Base-by-base conservation (phyloP, 208 protist genomes). In the Blechomonas ayalai region DNA sequence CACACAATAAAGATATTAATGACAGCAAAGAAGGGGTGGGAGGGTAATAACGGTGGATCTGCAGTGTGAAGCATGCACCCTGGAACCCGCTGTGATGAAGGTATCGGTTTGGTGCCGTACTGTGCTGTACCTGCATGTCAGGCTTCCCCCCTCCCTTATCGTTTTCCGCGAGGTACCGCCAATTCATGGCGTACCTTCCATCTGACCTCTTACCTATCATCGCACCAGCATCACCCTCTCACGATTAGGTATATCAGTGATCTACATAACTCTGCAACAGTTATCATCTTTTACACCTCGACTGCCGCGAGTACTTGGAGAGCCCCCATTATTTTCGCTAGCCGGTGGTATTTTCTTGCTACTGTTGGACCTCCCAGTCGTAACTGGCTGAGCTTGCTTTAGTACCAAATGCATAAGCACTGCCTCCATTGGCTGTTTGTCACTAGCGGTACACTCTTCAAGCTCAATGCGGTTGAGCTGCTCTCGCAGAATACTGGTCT, bases 341-440 rank as follows among this genome's bases (percentile, higher is more conserved):
- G 1, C 34, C 13, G 45, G 6, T 12, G n/a, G n/a, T 52, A 0
- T 29, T 28, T 29, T 61, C 52, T 28, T 59, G 52, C 45, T 60
- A 59, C 23, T 53, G 65, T 3, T 37, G 2, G 12, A 10, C 10
- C 26, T 59, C 22, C 54, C 52, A 19, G 43, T 24, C 25, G 20
- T 25, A 16, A 25, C 38, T 0, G 46, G 13, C 10, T 27, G 24
- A n/a, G 43, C 48, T 23, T 52, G 42, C 46, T 75, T 56, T 34
- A 77, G 63, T 4, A 87, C 73, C 43, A 87, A 57, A 59, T 87
- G 79, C 67, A 87, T 72, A 3, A 67, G 50, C 7, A 72, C 39
- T 4, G 32, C 43, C 26, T 46, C 34, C 19, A 45, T 42, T 10
- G 44, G 35, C 19, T 53, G 34, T 5, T 41, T 52, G 16, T 22